A percentile compares a stretch with the other conserved stretches of the same genome.
These are phyloP conservation scores for Sclerotinia trifoliorum DNA, from an alignment of 2,329 filamentous ascomycete genomes.

Conservation along the genomic window DNA sequence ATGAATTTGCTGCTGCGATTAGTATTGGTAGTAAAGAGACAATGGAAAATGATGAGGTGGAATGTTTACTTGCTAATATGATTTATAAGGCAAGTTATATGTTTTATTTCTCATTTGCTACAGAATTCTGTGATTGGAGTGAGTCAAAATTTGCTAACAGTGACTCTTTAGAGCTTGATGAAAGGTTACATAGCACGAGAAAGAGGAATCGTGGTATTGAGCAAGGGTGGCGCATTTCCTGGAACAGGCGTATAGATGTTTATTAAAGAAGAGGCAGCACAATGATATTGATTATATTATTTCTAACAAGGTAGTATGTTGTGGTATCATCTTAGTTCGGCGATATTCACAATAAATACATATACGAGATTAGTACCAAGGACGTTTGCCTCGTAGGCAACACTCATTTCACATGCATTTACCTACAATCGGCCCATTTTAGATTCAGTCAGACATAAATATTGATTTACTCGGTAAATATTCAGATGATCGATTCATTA, in stretches of 20 bases:
- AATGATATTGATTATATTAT: background rate
- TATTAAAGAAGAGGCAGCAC: background rate
- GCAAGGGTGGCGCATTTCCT: constrained; percentile 90
- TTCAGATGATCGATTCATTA: background rate
- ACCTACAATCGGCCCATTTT: background rate
- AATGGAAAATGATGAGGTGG: constrained; percentile 87
- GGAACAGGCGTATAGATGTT: constrained; percentile 67
- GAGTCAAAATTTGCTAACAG: constrained; percentile 7
- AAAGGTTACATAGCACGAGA: constrained; percentile 97
- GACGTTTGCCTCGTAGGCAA: background rate
- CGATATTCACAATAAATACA: background rate
- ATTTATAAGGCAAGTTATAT: constrained; percentile 81
- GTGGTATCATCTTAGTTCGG: background rate
- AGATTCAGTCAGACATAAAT: background rate
- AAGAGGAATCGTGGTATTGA: constrained; percentile 84
- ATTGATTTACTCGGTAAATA: background rate
- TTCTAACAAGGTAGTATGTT: background rate
- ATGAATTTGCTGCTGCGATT: constrained; percentile 82
- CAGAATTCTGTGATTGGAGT: background rate
- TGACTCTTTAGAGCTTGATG: constrained; percentile 53
- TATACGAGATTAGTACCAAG: background rate
- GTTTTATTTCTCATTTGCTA: background rate
- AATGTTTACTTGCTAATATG: constrained; percentile 92
- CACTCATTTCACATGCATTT: background rate
- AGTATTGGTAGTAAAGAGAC: constrained; percentile 65